Evolutionary conservation across 163 green algal genomes (phyloP), one percentile per base, ranked within the genome.

Genomic region (Scenedesmus sp.): DNA sequence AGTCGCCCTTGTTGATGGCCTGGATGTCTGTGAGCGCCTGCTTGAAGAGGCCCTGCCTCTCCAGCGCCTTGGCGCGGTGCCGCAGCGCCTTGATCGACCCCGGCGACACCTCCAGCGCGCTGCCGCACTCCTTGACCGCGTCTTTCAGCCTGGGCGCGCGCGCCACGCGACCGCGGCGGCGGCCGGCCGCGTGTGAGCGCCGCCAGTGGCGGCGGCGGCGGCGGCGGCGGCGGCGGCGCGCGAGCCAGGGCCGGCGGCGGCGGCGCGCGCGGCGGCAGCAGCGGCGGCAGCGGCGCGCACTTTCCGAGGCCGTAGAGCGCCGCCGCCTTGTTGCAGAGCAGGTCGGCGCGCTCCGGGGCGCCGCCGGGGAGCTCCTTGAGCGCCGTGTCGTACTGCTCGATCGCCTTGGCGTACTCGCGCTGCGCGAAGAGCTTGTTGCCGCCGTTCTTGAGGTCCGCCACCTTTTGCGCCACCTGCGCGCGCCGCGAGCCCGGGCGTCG

Each of bases 321-420:
- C 11, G 91, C 93, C 6, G 92, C 92, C 81, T 94, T 95, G 80
- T 97, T 97, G 85, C 78, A 87, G 71, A 92, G 86, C 70, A 96
- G 80, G 56, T 95, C 85, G 0, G 87, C 84, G 33, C 82, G 75
- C 53, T 93, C 89, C 13, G 53, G 15, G 29, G 80, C 51, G 67
- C 69, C 81, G 7, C 85, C 60, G 0, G 85, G 80, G 28, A 93
- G 74, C 65, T 90, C 50, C 74, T 89, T 91, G 44, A 94, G 70
- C 4, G 93, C 94, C 39, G 87, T 60, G 26, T 96, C 91, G 64
- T 96, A 98, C 26, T 64, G 67, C 24, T 90, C 87, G 60, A 94
- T 63, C 0, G 94, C 94, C 58, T 92, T 90, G 39, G 58, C 73
- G 34, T 93, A 97, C 29, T 97, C 89, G 60, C 90, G 89, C 24